Conservation (phyloP, 2,329 filamentous ascomycete species). For the Chaetomium globosum region DNA sequence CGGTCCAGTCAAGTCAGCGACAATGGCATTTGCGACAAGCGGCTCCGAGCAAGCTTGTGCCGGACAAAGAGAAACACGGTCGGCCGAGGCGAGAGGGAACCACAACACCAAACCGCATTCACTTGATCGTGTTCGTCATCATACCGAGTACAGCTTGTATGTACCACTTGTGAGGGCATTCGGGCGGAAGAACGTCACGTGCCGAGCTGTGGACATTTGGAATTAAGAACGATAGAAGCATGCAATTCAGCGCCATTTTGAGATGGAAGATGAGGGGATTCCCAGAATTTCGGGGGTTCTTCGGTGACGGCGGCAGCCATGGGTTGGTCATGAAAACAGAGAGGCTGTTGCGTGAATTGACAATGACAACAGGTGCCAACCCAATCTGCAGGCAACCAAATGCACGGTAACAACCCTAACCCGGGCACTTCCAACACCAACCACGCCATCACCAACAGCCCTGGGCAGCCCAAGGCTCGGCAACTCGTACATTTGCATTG, state of each 20-base stretch:
- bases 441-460: not conserved
- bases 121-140: not conserved
- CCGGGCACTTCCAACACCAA: not conserved
- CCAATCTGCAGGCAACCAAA: conserved; percentile 8
- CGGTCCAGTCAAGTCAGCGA: conserved; percentile 9
- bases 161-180: not conserved
- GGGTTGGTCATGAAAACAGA: not conserved
- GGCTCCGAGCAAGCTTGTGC: not conserved
- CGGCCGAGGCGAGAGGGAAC: too few species aligned
- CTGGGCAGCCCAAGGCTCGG: not conserved
- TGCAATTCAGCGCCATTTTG: conserved; percentile 4
- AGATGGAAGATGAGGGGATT: not conserved
- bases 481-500: not conserved
- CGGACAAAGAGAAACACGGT: not conserved
- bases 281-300: not conserved
- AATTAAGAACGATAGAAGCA: too few species aligned
- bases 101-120: not conserved
- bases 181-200: conserved; percentile 23
- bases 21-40: not conserved
- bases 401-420: conserved; percentile 4
- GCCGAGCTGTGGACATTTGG: conserved; percentile 4
- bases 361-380: conserved; percentile 1
- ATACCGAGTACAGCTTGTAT: not conserved
- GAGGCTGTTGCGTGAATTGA: not conserved
- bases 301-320: not conserved